Percentiles rank a stretch among this genome's conserved stretches.
phyloP scores from a whole-genome alignment of 768 basidiomycete genomes.

The Piloderma croceum region DNA sequence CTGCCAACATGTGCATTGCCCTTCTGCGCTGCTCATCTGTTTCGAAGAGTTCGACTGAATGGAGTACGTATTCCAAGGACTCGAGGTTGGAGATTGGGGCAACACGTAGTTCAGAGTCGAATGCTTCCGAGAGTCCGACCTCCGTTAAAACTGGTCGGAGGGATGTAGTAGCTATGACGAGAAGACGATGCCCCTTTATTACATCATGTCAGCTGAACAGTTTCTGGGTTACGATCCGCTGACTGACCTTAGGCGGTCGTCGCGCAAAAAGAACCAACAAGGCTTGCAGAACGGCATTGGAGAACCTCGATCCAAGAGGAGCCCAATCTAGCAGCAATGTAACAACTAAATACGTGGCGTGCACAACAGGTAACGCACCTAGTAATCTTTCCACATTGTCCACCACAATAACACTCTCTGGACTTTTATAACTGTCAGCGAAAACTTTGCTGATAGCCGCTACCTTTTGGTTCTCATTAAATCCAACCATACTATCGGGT shows the following conservation, averaged over 20 bases:
- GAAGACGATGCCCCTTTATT: conserved; percentile 76
- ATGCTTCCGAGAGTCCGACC: conserved; percentile 82
- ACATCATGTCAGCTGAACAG: conserved; percentile 4
- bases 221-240: not conserved
- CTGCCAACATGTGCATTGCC: conserved; percentile 60
- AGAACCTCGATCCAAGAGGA: conserved; percentile 94
- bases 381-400: conserved; percentile 92
- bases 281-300: conserved; percentile 88
- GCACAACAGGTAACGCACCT: conserved; percentile 43
- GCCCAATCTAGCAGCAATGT: conserved; percentile 75
- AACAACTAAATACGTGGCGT: conserved; percentile 2
- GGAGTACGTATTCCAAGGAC: conserved; percentile 71
- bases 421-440: conserved; percentile 94
- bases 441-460: conserved; percentile 89
- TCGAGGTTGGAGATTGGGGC: conserved; percentile 71
- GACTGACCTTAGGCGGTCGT: conserved; percentile 83
- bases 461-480: conserved; percentile 88
- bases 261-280: conserved; percentile 83
- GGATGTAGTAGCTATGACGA: conserved; percentile 91
- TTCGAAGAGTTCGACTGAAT: conserved; percentile 73
- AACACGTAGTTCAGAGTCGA: conserved; percentile 82
- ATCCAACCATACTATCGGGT: conserved; percentile 96
- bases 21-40: conserved; percentile 46
- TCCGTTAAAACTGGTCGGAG: conserved; percentile 80
- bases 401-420: conserved; percentile 90